Conservation (phyloP, 140 eudicot genomes). For the Erigeron philadelphicus region DNA sequence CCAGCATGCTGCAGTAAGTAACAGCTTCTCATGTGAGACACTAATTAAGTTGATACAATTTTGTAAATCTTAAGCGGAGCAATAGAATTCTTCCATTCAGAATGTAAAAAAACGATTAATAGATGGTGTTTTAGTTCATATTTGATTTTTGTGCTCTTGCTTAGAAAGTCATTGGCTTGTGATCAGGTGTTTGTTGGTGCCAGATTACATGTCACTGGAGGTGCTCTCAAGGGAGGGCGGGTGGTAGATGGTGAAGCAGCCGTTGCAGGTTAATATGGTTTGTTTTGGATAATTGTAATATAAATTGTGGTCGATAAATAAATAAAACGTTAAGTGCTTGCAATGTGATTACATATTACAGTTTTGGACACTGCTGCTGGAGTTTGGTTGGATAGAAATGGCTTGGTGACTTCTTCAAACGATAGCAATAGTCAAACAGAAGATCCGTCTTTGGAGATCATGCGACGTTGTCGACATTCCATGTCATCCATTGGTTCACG, state of each 20-base stretch:
- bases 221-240: constrained; percentile 80
- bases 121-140: neutral
- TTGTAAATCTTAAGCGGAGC: too few relatives aligned
- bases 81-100: neutral
- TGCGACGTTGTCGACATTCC: constrained; percentile 92
- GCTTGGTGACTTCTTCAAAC: constrained; percentile 72
- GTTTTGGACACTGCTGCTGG: constrained; percentile 99
- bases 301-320: constrained; percentile 3
- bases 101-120: neutral
- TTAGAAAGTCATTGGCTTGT: constrained; percentile 10
- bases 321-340: constrained; percentile 10
- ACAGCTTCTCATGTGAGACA: neutral
- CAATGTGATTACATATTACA: constrained; percentile 29
- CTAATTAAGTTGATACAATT: too few relatives aligned
- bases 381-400: constrained; percentile 83
- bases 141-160: neutral
- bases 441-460: constrained; percentile 61
- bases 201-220: constrained; percentile 95
- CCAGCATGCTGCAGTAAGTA: constrained; percentile 92
- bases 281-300: constrained; percentile 3
- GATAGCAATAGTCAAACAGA: constrained; percentile 45
- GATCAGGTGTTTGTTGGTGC: constrained; percentile 82
- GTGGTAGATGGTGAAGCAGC: constrained; percentile 85
- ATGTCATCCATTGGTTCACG: constrained; percentile 80
- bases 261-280: constrained; percentile 48